phyloP scores from a whole-genome alignment of 2,329 filamentous ascomycete genomes.

The Claviceps digitariae region DNA sequence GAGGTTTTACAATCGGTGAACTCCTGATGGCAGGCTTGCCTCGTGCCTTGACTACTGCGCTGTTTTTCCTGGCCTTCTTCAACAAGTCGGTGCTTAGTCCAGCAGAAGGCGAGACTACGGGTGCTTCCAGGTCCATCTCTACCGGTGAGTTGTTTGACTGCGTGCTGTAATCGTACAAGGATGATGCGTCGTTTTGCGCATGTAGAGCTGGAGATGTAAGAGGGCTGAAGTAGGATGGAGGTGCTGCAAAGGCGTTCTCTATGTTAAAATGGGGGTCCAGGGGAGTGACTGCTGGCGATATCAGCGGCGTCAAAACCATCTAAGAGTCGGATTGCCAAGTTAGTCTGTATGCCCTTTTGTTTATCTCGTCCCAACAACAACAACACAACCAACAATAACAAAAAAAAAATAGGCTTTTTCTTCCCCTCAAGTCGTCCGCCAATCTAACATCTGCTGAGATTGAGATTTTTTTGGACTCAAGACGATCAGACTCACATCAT shows the following conservation, averaged over 20 bases:
- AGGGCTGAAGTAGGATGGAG: slow-evolving; percentile 68
- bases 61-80: slow-evolving; percentile 41
- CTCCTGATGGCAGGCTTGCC: slow-evolving; percentile 45
- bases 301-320: slow-evolving; percentile 69
- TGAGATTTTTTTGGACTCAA: background rate
- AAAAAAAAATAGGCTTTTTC: background rate
- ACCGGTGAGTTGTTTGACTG: slow-evolving; percentile 38
- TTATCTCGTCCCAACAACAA: background rate
- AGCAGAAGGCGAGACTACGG: slow-evolving; percentile 19
- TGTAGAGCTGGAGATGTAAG: slow-evolving; percentile 69
- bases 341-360: background rate
- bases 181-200: slow-evolving; percentile 46
- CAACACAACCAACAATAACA: too few species aligned
- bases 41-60: slow-evolving; percentile 35
- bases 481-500: slow-evolving; percentile 37
- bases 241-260: slow-evolving; percentile 45
- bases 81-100: slow-evolving; percentile 31
- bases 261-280: slow-evolving; percentile 57
- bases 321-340: slow-evolving; percentile 17
- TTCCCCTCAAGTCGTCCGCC: background rate
- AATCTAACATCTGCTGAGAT: background rate
- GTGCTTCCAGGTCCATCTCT: slow-evolving; percentile 41
- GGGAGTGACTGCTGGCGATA: slow-evolving; percentile 73
- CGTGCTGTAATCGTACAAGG: slow-evolving; percentile 31
- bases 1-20: slow-evolving; percentile 59